These are phyloP conservation scores for Zygnema cylindricum DNA, from an alignment of 139 green algal species.

Conservation along the genomic window DNA sequence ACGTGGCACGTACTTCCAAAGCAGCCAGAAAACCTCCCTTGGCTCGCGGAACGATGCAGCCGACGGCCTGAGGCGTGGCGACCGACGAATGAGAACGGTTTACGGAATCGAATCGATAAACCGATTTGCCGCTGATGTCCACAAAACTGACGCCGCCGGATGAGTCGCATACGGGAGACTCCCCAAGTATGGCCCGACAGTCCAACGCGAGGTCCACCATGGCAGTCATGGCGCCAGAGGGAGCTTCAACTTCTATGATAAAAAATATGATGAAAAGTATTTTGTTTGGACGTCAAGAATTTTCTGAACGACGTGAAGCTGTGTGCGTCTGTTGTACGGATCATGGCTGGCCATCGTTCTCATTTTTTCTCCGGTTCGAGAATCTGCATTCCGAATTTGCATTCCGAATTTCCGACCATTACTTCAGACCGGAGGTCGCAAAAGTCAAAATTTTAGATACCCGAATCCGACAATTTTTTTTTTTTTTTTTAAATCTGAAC, in stretches of 20 bases:
- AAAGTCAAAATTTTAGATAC: too few species aligned
- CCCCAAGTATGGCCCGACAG: constrained; percentile 47
- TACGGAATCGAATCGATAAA: constrained; percentile 35
- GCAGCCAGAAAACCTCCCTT: constrained; percentile 35
- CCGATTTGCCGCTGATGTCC: constrained; percentile 52
- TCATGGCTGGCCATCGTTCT: too few species aligned
- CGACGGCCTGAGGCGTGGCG: constrained; percentile 32
- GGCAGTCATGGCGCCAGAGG: constrained; percentile 26
- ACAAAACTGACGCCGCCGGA: constrained; percentile 41
- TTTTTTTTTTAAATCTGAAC: too few species aligned
- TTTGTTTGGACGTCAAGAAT: too few species aligned
- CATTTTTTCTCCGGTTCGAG: too few species aligned
- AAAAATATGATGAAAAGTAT: too few species aligned
- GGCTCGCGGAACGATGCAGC: constrained; percentile 38
- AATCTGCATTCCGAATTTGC: too few species aligned
- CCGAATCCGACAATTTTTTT: too few species aligned
- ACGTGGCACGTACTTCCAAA: constrained; percentile 23
- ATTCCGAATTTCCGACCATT: too few species aligned
- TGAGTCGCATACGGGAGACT: constrained; percentile 46
- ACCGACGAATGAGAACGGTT: neutral
- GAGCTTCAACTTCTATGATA: neutral
- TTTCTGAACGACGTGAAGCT: too few species aligned
- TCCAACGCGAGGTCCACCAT: constrained; percentile 52
- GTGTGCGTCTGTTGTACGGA: too few species aligned
- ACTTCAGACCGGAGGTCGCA: too few species aligned